These are phyloP conservation scores for Rhipidocladum racemiflorum DNA, from an alignment of 176 grass and related monocot genomes.

Conservation along the genomic window DNA sequence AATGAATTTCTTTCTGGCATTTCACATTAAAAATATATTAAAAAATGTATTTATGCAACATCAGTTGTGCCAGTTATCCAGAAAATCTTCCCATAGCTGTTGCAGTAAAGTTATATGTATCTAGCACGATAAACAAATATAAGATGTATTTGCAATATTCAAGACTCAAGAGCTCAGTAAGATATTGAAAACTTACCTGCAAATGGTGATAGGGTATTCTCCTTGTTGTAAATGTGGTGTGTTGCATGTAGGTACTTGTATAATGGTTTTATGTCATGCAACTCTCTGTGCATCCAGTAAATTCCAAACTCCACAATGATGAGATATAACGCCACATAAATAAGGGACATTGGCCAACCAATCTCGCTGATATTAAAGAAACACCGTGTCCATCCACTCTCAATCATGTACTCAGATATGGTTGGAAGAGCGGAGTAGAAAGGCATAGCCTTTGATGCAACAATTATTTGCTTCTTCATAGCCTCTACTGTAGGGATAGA, in stretches of 20 bases:
- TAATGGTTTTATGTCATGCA: slow-evolving; percentile 97
- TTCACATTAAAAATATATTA: background rate
- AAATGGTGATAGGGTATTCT: slow-evolving; percentile 94
- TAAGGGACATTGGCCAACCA: slow-evolving; percentile 58
- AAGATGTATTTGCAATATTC: background rate
- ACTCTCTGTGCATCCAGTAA: slow-evolving; percentile 99
- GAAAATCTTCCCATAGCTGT: background rate
- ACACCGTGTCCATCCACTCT: slow-evolving; percentile 87
- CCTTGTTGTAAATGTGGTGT: slow-evolving; percentile 99
- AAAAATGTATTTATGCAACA: background rate
- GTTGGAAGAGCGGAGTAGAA: slow-evolving; percentile 76
- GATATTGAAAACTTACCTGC: slow-evolving; percentile 51
- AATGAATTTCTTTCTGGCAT: background rate
- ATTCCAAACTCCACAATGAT: slow-evolving; percentile 82
- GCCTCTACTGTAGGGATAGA: slow-evolving; percentile 71
- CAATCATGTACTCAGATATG: slow-evolving; percentile 80
- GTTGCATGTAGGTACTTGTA: slow-evolving; percentile 90
- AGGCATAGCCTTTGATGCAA: slow-evolving; percentile 83
- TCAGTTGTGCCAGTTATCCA: background rate
- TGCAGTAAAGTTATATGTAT: background rate
- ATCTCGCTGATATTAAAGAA: slow-evolving; percentile 61
- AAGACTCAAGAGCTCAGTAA: background rate
- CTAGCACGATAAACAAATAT: background rate
- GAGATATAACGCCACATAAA: slow-evolving; percentile 63
- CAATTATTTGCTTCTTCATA: slow-evolving; percentile 88